A percentile compares a stretch with the other conserved stretches of the same genome.
phyloP scores from a whole-genome alignment of 768 basidiomycete genomes.

The Serendipita sp. region DNA sequence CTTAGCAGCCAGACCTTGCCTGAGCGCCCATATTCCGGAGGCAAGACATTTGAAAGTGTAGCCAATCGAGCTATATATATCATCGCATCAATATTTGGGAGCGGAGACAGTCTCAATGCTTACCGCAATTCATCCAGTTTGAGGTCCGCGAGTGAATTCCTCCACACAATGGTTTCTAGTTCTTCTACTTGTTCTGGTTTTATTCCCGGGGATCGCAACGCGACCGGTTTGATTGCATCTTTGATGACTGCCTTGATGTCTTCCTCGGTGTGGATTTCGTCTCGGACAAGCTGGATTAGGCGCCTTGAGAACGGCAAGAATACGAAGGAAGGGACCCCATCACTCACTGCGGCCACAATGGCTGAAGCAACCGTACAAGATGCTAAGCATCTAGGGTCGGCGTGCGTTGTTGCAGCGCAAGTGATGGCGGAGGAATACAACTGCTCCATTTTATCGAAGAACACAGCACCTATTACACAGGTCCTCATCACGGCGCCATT shows the following conservation, averaged over 20 bases:
- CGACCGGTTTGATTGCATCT: background rate
- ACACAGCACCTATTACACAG: background rate
- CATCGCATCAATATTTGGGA: background rate
- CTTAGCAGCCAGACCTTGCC: background rate
- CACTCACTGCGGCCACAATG: background rate
- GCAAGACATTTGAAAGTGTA: conserved; percentile 4
- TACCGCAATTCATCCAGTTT: background rate
- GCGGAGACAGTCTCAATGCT: background rate
- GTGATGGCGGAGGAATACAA: background rate
- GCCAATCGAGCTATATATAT: background rate
- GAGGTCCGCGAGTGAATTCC: background rate
- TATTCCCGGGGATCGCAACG: background rate
- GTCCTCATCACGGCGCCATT: conserved; percentile 2
- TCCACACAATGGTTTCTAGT: background rate
- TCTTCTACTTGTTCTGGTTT: background rate
- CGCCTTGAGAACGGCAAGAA: background rate
- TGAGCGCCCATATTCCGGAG: background rate
- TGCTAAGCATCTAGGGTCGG: conserved; percentile 1
- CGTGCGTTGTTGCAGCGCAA: background rate
- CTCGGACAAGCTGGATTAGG: background rate
- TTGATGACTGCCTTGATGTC: background rate
- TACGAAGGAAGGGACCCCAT: background rate
- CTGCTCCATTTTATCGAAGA: background rate
- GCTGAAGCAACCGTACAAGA: background rate
- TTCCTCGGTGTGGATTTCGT: background rate